Evolutionary conservation across 2,329 filamentous ascomycete genomes (phyloP), one percentile per base, ranked within the genome.

Genomic region (Leptoxyphium fumago): DNA sequence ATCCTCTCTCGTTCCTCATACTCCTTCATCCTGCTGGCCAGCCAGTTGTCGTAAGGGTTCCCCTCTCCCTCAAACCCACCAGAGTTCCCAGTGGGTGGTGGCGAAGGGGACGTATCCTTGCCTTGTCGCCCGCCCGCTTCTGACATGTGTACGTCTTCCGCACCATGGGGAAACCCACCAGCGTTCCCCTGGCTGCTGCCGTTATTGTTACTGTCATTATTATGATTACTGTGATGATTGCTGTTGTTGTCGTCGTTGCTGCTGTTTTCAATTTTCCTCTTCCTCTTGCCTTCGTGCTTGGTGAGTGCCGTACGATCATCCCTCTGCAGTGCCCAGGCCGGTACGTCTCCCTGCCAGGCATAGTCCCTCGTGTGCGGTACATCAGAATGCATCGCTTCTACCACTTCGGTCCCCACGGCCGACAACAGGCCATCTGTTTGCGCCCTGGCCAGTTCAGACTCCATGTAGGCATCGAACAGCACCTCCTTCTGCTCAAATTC

Each of bases 401-500:
- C 49, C 5, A 62, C 53, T 3, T 58, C 53, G 6, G 58, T 56
- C 14, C 56, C 50, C 14, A 62, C 50, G 7, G 58, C 58, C n/a
- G 52, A 43, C 10, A 67, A 59, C 2, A 58, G 29, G 11, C 62
- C 58, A 18, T 56, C 57, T 21, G 59, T 52, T 36, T 58, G 47
- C 8, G 51, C 55, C 26, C 47, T 44, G 52, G 78, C 75, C 65
- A 80, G 78, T 59, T 80, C 77, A 29, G 75, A 69, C 59, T 89
- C 84, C 52, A 85, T 72, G 29, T 82, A 72, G 56, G 86, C 84
- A 45, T 84, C 76, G n/a, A 91, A 63, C 14, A 89, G 62, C 28
- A 84, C 72, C 62, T 91, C 84, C 62, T 89, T 89, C 62, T 84
- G 78, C 11, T 77, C 66, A 84, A 84, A 91, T 58, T 86, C 82